Conservation (phyloP, 257 asterid species). For the Eustoma russellianum region DNA sequence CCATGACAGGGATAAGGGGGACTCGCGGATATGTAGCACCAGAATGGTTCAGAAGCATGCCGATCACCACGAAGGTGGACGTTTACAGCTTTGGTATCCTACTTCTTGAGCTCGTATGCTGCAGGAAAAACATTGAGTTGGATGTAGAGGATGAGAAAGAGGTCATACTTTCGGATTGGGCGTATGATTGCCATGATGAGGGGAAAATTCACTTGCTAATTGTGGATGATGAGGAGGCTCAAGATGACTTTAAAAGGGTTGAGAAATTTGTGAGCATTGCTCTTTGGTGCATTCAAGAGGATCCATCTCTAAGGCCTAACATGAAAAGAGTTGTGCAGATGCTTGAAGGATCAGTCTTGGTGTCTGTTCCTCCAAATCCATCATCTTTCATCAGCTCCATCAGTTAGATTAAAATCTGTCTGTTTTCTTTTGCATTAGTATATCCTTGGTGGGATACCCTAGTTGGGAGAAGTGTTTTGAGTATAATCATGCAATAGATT, state of each 20-base stretch:
- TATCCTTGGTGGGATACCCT: too few species aligned
- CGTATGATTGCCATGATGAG: neutral
- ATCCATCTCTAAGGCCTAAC: slow-evolving; percentile 30
- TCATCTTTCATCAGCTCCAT: slow-evolving; percentile 5
- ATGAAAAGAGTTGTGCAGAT: slow-evolving; percentile 31
- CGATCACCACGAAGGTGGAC: slow-evolving; percentile 48
- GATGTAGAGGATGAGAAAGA: neutral
- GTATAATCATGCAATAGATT: too few species aligned
- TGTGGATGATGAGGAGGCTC: slow-evolving; percentile 2
- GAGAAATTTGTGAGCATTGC: slow-evolving; percentile 20
- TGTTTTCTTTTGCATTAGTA: too few species aligned
- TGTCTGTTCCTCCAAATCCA: slow-evolving; percentile 23
- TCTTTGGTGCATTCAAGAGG: slow-evolving; percentile 34
- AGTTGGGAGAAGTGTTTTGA: too few species aligned
- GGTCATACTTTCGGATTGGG: slow-evolving; percentile 5
- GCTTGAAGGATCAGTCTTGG: slow-evolving; percentile 27
- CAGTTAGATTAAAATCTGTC: neutral
- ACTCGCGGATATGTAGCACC: slow-evolving; percentile 67
- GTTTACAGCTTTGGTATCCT: slow-evolving; percentile 52
- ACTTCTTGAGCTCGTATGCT: slow-evolving; percentile 29
- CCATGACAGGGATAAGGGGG: slow-evolving; percentile 40
- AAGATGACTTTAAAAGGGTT: slow-evolving; percentile 3
- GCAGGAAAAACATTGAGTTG: slow-evolving; percentile 7
- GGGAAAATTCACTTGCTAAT: neutral
- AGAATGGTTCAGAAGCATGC: slow-evolving; percentile 42